A percentile compares a stretch with the other conserved stretches of the same genome.
phyloP scores from a whole-genome alignment of 2,329 filamentous ascomycete species.

The Endothia cerciana region DNA sequence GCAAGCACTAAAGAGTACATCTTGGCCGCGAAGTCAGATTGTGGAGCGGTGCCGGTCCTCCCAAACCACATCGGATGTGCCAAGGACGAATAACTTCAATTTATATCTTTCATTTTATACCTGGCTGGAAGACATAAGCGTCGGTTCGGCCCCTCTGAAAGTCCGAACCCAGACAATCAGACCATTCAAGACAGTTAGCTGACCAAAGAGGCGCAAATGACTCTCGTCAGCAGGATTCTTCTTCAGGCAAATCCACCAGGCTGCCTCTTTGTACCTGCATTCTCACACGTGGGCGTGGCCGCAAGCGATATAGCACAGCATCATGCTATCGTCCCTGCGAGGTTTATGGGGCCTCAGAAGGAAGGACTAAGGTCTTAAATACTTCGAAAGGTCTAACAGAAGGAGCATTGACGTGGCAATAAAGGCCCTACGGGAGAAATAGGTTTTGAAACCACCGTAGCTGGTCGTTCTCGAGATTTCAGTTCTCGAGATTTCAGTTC shows the following conservation, averaged over 20 bases:
- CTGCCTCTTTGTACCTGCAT: not conserved
- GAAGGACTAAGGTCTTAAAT: too few species aligned
- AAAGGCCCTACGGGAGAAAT: too few species aligned
- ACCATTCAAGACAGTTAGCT: not conserved
- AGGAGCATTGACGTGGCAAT: too few species aligned
- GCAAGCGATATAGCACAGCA: not conserved
- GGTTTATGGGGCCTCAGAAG: too few species aligned
- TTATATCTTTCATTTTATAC: constrained; percentile 2
- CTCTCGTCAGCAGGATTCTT: not conserved
- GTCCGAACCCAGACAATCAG: not conserved
- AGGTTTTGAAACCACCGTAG: not conserved
- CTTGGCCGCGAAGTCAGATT: not conserved
- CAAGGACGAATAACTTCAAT: not conserved
- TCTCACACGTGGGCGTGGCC: not conserved
- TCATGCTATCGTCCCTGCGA: not conserved
- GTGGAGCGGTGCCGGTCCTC: not conserved
- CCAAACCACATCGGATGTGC: not conserved
- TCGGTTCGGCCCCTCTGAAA: constrained; percentile 4
- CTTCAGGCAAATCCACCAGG: not conserved
- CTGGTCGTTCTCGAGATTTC: too few species aligned
- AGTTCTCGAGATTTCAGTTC: not conserved
- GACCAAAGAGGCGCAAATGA: not conserved
- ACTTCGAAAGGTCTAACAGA: too few species aligned
- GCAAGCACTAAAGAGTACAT: not conserved
- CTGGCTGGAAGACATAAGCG: not conserved